A percentile compares a stretch with the other conserved stretches of the same genome.
Evolutionary conservation across 805 yeast species (phyloP).

Genomic region (Cyberlindnera amylophila): DNA sequence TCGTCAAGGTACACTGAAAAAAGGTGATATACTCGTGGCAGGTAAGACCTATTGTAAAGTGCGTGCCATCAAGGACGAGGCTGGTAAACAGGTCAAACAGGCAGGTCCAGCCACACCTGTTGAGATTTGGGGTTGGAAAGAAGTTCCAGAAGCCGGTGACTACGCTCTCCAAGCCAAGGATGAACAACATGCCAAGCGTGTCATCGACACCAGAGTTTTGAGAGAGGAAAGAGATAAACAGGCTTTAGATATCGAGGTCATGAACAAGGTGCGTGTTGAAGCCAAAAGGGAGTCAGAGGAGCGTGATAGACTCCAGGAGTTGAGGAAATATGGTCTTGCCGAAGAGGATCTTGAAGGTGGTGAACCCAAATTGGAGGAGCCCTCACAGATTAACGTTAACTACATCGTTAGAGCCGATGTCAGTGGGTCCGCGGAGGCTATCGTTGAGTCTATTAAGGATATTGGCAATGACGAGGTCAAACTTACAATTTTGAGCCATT

Average conservation of each 20-base stretch:
- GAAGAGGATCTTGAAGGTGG: slow-evolving; percentile 28
- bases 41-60: slow-evolving; percentile 87
- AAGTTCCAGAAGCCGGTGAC: slow-evolving; percentile 88
- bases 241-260: slow-evolving; percentile 58
- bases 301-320: slow-evolving; percentile 51
- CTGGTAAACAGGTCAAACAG: slow-evolving; percentile 53
- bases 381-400: slow-evolving; percentile 36
- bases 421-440: slow-evolving; percentile 92
- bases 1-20: slow-evolving; percentile 68
- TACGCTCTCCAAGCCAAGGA: slow-evolving; percentile 69
- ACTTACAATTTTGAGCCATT: slow-evolving; percentile 63
- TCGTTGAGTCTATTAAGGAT: slow-evolving; percentile 70
- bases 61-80: slow-evolving; percentile 70
- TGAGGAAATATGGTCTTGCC: slow-evolving; percentile 60
- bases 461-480: slow-evolving; percentile 86
- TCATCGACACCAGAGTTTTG: slow-evolving; percentile 59
- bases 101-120: slow-evolving; percentile 91
- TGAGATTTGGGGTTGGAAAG: slow-evolving; percentile 92
- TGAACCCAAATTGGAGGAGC: slow-evolving; percentile 19
- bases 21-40: slow-evolving; percentile 75
- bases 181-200: slow-evolving; percentile 75
- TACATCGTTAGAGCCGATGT: slow-evolving; percentile 89
- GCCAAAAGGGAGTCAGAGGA: slow-evolving; percentile 49
- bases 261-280: slow-evolving; percentile 64
- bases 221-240: slow-evolving; percentile 57